Conservation (phyloP, 768 basidiomycete genomes). For the Leccinellum albellum region DNA sequence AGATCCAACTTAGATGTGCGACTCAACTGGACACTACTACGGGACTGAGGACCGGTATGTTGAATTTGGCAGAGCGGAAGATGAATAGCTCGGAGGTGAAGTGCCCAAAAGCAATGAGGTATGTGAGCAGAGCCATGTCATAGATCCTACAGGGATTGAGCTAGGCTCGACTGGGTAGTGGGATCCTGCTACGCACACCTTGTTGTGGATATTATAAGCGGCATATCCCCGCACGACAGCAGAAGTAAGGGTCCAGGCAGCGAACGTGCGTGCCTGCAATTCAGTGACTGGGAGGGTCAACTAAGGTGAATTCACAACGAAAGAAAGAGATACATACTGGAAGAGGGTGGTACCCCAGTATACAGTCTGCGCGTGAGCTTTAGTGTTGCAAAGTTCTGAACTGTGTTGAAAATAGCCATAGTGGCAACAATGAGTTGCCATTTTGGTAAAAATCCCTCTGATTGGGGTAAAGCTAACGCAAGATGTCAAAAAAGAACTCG, state of each 20-base stretch:
- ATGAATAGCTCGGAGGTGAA: slow-evolving; percentile 84
- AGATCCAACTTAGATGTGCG: slow-evolving; percentile 29
- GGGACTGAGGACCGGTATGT: slow-evolving; percentile 61
- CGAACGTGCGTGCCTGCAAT: slow-evolving; percentile 88
- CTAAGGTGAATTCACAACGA: neutral
- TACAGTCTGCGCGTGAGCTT: slow-evolving; percentile 80
- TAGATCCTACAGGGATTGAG: slow-evolving; percentile 60
- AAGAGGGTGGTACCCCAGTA: slow-evolving; percentile 37
- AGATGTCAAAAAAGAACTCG: neutral
- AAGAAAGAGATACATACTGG: slow-evolving; percentile 30
- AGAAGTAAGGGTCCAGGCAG: slow-evolving; percentile 84
- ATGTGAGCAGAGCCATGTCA: slow-evolving; percentile 83
- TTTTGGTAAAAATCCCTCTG: slow-evolving; percentile 70
- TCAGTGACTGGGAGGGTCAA: slow-evolving; percentile 58
- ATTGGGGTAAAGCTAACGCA: slow-evolving; percentile 55
- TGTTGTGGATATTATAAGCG: slow-evolving; percentile 83
- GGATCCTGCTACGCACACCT: slow-evolving; percentile 53
- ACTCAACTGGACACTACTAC: slow-evolving; percentile 78
- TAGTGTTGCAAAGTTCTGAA: slow-evolving; percentile 78
- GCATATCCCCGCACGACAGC: slow-evolving; percentile 82
- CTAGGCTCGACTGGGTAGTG: neutral
- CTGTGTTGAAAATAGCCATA: slow-evolving; percentile 79
- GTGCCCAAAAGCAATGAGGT: slow-evolving; percentile 87
- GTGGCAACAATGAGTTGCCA: slow-evolving; percentile 85
- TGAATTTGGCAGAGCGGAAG: slow-evolving; percentile 69